These are phyloP conservation scores for Salvia splendens DNA, from an alignment of 257 asterid genomes.

Conservation along the genomic window DNA sequence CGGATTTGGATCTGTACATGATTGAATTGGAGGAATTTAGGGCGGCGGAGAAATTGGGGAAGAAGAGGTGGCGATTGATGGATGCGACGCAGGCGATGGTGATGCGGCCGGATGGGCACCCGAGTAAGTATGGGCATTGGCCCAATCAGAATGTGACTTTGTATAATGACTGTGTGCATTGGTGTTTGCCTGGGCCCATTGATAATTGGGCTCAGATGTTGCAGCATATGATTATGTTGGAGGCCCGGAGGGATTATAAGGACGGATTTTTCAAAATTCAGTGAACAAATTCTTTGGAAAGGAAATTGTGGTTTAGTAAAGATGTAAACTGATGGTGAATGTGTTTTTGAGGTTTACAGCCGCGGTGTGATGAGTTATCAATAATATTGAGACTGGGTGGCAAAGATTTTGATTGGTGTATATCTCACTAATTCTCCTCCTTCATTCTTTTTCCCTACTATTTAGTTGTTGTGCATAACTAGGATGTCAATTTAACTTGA, in stretches of 20 bases:
- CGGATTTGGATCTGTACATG: conserved; percentile 43
- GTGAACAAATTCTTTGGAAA: too few species aligned
- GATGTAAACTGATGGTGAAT: too few species aligned
- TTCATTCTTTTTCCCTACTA: too few species aligned
- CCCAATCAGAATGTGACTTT: conserved; percentile 50
- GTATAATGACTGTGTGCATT: conserved; percentile 50
- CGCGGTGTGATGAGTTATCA: too few species aligned
- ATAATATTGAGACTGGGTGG: too few species aligned
- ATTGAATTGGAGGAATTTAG: conserved; percentile 58
- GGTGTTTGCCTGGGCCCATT: conserved; percentile 68
- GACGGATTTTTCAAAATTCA: too few species aligned
- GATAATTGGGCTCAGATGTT: conserved; percentile 67
- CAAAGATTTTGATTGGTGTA: too few species aligned
- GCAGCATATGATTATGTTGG: conserved; percentile 54
- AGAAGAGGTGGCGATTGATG: conserved; percentile 44
- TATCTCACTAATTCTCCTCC: too few species aligned
- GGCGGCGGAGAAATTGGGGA: conserved; percentile 40
- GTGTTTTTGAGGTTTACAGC: too few species aligned
- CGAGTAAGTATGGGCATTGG: conserved; percentile 66
- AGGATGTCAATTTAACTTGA: too few species aligned
- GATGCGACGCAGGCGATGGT: conserved; percentile 59
- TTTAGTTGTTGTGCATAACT: too few species aligned
- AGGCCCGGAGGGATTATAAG: conserved; percentile 25
- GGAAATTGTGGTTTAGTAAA: too few species aligned
- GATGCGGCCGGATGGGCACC: conserved; percentile 73